Percentiles rank a stretch among this genome's conserved stretches.
These are phyloP conservation scores for Verticillium tricorpus DNA, from an alignment of 2,329 filamentous ascomycete genomes.

Conservation along the genomic window DNA sequence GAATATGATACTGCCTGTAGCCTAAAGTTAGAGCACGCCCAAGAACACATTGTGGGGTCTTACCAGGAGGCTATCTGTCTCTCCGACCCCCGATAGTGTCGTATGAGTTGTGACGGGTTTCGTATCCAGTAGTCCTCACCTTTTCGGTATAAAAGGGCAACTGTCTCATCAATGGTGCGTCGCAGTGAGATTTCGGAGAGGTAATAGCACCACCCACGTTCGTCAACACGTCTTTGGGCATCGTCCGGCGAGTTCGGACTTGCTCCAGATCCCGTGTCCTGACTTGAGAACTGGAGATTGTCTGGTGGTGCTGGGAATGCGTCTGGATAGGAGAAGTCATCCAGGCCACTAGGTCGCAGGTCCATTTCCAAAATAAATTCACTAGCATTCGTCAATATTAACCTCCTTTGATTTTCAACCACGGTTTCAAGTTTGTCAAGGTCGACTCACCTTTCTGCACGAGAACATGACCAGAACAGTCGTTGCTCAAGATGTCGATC, in stretches of 20 bases:
- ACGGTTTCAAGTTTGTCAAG: too few species aligned
- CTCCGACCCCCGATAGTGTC: slow-evolving; percentile 12
- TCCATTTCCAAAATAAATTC: slow-evolving; percentile 2
- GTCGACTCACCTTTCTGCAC: slow-evolving; percentile 14
- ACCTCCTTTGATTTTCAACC: background rate
- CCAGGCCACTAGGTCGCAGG: slow-evolving; percentile 9
- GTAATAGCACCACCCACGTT: slow-evolving; percentile 17
- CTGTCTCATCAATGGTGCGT: slow-evolving; percentile 13
- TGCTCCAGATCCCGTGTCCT: background rate
- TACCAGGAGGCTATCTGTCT: slow-evolving; percentile 7
- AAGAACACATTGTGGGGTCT: background rate
- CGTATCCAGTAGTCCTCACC: slow-evolving; percentile 6
- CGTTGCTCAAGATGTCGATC: slow-evolving; percentile 10
- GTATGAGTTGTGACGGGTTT: slow-evolving; percentile 1
- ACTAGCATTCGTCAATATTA: background rate
- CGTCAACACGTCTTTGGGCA: background rate
- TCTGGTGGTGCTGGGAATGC: slow-evolving; percentile 13
- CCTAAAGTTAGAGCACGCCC: background rate
- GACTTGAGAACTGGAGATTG: background rate
- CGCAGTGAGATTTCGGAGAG: slow-evolving; percentile 16
- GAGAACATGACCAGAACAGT: slow-evolving; percentile 17
- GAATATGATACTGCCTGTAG: slow-evolving; percentile 10
- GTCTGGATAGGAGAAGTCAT: slow-evolving; percentile 14
- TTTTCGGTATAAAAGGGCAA: slow-evolving; percentile 5
- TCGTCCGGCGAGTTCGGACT: background rate